phyloP scores from a whole-genome alignment of 2,329 filamentous ascomycete species.

The Teratosphaeria viscida region DNA sequence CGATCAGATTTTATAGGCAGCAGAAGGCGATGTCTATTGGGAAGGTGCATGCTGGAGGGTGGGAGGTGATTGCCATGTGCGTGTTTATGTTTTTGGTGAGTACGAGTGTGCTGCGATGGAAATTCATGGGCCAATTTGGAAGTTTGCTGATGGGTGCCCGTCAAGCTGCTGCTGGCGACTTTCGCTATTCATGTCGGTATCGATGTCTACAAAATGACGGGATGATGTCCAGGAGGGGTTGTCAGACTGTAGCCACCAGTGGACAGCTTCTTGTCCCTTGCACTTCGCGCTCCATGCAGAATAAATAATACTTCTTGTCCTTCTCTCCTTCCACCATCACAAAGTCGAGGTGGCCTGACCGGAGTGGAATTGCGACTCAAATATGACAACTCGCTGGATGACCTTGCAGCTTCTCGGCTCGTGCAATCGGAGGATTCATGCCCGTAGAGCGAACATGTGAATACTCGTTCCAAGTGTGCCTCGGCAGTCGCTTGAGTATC shows the following conservation, averaged over 20 bases:
- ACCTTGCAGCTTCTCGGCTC: too few relatives aligned
- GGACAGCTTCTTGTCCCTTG: not conserved
- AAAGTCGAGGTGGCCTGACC: too few relatives aligned
- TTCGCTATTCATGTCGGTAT: slow-evolving; percentile 10
- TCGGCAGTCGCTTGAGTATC: too few relatives aligned
- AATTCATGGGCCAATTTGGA: not conserved
- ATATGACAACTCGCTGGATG: too few relatives aligned
- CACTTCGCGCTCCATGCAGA: too few relatives aligned
- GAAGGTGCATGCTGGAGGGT: slow-evolving; percentile 48
- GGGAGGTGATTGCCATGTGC: slow-evolving; percentile 45
- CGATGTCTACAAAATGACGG: slow-evolving; percentile 4
- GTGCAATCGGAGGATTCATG: too few relatives aligned
- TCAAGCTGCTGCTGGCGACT: slow-evolving; percentile 8
- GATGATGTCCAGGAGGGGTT: not conserved
- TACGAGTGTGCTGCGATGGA: slow-evolving; percentile 3
- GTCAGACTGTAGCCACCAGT: not conserved
- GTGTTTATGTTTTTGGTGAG: slow-evolving; percentile 40
- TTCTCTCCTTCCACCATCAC: too few relatives aligned
- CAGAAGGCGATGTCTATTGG: slow-evolving; percentile 50
- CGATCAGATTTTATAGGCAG: slow-evolving; percentile 49
- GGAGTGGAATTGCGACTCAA: too few relatives aligned
- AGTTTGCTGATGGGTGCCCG: not conserved
- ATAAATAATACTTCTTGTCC: too few relatives aligned
- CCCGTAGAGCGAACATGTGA: too few relatives aligned
- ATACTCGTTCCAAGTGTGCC: too few relatives aligned